Base-by-base conservation (phyloP, 2,329 filamentous ascomycete species). In the Clonostachys sp. region DNA sequence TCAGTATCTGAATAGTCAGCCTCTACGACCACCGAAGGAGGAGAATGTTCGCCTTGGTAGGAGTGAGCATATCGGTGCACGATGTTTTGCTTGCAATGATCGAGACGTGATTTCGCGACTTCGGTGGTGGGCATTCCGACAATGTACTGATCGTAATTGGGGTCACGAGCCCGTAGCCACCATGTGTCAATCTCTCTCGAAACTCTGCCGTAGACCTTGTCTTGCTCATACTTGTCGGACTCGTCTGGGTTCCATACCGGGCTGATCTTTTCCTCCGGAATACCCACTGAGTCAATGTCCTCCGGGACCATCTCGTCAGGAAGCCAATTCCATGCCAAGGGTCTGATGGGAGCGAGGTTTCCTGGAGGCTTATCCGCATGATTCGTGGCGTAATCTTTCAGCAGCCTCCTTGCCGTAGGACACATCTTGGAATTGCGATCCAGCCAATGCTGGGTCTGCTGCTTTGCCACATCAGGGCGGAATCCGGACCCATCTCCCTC, bases 121-220 rank as follows among this genome's bases (percentile, higher is more conserved):
- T 82, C 78, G 16, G 83, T 75, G 3, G 78, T 75, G 4, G 80
- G 80, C 77, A 84, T 83, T 2, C 69, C 69, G 1, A 80, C 71
- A 33, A 75, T 72, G 75, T 78, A 82, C 18, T 76, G 74, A 39
- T 80, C 77, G 50, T 77, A 77, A 55, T 84, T 84, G 3, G 77
- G 76, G 50, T 84, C 78, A 39, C 80, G 73, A 40, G 78, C 78
- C 43, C 72, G 73, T 41, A 80, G 70, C 81, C 82, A 86, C 82
- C 82, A 86, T 3, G 72, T 73, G 57, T 86, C 82, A 45, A 85
- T 76, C 59, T 86, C 82, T 51, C 80, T 71, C 2, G 82, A 86
- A 1, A 85, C 81, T 36, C 78, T 73, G 2, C 79, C 79, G 53
- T 84, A 84, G 10, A 68, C 65, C 33, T 69, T 70, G 57, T 85